Evolutionary conservation across 2,329 filamentous ascomycete species (phyloP).

Genomic region (Nothomitra cinnamomea): DNA sequence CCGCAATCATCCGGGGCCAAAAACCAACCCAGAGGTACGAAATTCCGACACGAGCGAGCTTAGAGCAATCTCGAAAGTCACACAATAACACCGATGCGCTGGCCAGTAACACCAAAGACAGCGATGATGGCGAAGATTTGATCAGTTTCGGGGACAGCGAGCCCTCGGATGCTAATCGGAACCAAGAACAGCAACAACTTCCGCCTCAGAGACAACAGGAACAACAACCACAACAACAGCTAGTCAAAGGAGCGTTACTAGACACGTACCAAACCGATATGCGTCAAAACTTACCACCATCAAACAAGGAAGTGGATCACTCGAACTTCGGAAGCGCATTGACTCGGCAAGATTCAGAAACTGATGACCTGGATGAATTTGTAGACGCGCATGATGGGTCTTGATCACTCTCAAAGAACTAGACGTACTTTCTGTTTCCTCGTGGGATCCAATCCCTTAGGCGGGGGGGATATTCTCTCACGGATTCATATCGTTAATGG

Average conservation of each 20-base stretch:
- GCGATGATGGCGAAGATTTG: background rate
- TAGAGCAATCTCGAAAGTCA: constrained; percentile 7
- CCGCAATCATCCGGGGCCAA: constrained; percentile 70
- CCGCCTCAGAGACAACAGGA: background rate
- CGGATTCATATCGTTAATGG: no score
- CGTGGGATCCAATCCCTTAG: no score
- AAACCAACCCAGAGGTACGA: constrained; percentile 35
- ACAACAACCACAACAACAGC: background rate
- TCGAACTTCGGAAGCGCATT: background rate
- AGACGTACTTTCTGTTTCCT: no score
- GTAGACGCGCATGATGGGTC: constrained; percentile 7
- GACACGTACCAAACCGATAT: background rate
- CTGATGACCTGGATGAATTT: constrained; percentile 5
- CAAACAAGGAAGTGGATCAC: background rate
- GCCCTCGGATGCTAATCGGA: no score
- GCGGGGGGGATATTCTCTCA: no score
- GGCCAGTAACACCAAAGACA: background rate
- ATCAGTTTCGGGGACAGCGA: background rate
- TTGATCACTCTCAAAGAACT: background rate
- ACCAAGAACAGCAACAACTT: no score
- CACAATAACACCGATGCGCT: background rate
- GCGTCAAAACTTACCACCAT: background rate
- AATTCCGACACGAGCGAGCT: constrained; percentile 31
- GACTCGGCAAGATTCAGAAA: background rate
- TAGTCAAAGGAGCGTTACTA: background rate